Evolutionary conservation across 495 filamentous ascomycete genomes (phyloP), one percentile per base, ranked within the genome.

Genomic region (Neurospora sp.): DNA sequence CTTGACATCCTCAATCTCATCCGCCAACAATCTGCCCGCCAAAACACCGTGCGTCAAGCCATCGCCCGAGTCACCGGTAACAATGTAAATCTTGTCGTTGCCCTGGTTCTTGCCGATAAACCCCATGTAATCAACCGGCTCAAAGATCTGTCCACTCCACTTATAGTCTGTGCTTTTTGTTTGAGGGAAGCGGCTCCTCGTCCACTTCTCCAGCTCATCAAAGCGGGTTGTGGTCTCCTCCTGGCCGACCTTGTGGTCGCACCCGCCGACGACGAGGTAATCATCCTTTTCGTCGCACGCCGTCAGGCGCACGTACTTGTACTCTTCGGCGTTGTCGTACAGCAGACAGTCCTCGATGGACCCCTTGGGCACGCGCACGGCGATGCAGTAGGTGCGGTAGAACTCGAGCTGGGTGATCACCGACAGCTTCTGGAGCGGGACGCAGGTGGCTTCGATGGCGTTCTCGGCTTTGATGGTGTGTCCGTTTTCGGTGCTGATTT

Each of bases 181-280:
- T n/a, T 83, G 78, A 0, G 87, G 80, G 77, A 89, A 89, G 39
- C 87, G 82, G 71, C 83, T 81, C 14, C 86, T 82, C 8, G 83
- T 82, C 87, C 87, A 89, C 2, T 69, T 72, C 73, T 85, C 87
- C 3, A 89, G 82, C 73, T 85, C 83, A 0, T 78, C 78, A 59
- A 83, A 87, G 35, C 83, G 81, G 5, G 75, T 75, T 2, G 68
- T 69, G 8, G 82, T 81, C 16, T 81, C 83, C 42, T 87, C 86
- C 73, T 89, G 86, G 0, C 88, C 87, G 41, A 89, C 88, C 77
- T 87, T 87, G 81, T 90, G 88, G 74, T 90, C 88, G 73, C 84
- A 83, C 1, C 88, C 87, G 6, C 87, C 87, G n/a, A 88, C 78
- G 3, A 90, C 78, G 45, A 90, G 40, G 78, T 89, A 90, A 70